These are phyloP conservation scores for Solanum hybrid DNA, from an alignment of 305 asterid species.

Conservation along the genomic window DNA sequence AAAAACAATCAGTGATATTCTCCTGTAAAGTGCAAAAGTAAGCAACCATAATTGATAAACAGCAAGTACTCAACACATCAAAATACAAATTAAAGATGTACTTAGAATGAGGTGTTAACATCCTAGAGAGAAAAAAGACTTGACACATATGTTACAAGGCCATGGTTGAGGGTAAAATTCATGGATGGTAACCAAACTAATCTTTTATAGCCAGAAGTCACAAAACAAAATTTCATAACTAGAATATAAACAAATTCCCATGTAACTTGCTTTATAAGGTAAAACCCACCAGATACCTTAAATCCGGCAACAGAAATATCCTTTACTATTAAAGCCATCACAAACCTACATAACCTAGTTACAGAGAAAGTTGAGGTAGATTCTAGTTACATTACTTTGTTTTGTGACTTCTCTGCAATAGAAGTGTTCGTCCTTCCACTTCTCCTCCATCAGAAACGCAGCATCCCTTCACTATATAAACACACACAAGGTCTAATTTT, in stretches of 20 bases:
- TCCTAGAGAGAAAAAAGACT: background rate
- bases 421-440: background rate
- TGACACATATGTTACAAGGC: background rate
- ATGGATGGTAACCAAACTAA: background rate
- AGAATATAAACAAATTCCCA: background rate
- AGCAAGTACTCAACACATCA: background rate
- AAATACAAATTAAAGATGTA: background rate
- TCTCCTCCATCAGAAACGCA: background rate
- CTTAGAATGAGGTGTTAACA: background rate
- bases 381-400: background rate
- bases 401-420: background rate
- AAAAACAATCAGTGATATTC: slow-evolving; percentile 4
- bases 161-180: background rate
- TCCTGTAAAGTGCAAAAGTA: background rate
- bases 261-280: background rate
- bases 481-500: background rate
- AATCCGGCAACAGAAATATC: background rate
- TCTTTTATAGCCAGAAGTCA: background rate
- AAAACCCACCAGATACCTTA: background rate
- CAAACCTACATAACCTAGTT: background rate
- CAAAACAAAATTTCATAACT: background rate
- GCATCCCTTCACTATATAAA: background rate
- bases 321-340: background rate
- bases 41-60: background rate
- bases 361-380: background rate